phyloP scores from a whole-genome alignment of 2,329 filamentous ascomycete species.

The Aurifilum marmelostoma region DNA sequence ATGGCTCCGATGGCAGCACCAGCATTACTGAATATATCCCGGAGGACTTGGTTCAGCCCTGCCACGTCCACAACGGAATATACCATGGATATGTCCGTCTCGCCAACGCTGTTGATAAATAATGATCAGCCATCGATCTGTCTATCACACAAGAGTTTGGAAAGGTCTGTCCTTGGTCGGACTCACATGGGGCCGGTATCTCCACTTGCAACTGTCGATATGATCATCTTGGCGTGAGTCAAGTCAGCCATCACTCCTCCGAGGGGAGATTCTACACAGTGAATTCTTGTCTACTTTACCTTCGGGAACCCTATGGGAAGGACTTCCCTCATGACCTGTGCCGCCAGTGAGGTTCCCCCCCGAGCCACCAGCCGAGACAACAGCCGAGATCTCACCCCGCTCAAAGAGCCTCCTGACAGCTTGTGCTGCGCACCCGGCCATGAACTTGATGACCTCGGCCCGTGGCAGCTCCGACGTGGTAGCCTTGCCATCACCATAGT shows the following conservation, averaged over 20 bases:
- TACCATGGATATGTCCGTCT: constrained; percentile 71
- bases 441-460: constrained; percentile 59
- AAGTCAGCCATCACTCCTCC: neutral
- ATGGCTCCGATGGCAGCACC: constrained; percentile 64
- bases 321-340: constrained; percentile 62
- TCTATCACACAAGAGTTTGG: neutral
- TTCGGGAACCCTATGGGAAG: constrained; percentile 66
- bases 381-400: constrained; percentile 51
- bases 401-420: constrained; percentile 46
- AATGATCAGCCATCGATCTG: neutral
- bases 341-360: constrained; percentile 64
- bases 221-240: constrained; percentile 58
- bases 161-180: neutral
- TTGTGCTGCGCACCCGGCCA: constrained; percentile 52
- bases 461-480: constrained; percentile 48
- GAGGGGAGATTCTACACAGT: neutral
- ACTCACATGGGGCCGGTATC: constrained; percentile 60
- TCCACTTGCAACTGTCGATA: constrained; percentile 70
- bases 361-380: constrained; percentile 55
- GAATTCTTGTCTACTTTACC: neutral
- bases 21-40: constrained; percentile 63
- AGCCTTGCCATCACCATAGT: constrained; percentile 37
- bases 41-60: constrained; percentile 63
- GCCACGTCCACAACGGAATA: constrained; percentile 73
- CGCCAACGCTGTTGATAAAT: constrained; percentile 49